Conservation (phyloP, 306 rosid genomes). For the Sphenostylis stenocarpa region DNA sequence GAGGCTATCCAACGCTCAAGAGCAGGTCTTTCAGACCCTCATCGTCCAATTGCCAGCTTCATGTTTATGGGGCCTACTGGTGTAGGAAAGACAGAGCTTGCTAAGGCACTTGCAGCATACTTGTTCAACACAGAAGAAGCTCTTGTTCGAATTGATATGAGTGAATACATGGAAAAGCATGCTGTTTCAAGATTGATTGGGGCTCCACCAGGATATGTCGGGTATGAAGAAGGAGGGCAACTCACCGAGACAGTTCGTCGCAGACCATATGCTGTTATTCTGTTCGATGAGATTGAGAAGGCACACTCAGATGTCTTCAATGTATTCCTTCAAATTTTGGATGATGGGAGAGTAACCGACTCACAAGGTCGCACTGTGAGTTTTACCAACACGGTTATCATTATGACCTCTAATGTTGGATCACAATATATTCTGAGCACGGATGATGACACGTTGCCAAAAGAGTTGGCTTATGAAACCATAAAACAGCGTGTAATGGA, state of each 20-base stretch:
- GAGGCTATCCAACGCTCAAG: conserved; percentile 96
- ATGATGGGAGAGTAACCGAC: conserved; percentile 91
- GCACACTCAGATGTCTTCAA: conserved; percentile 91
- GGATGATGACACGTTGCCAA: conserved; percentile 36
- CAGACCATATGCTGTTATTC: conserved; percentile 87
- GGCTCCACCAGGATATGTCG: conserved; percentile 99
- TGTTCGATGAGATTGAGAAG: conserved; percentile 96
- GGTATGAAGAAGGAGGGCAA: conserved; percentile 98
- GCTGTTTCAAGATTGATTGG: conserved; percentile 96
- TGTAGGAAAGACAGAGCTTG: conserved; percentile 96
- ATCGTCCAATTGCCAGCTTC: conserved; percentile 96
- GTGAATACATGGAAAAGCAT: conserved; percentile 98
- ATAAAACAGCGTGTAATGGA: conserved; percentile 91
- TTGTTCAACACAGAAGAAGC: conserved; percentile 97
- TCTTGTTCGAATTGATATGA: conserved; percentile 93
- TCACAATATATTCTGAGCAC: conserved; percentile 86
- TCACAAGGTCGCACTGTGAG: conserved; percentile 97
- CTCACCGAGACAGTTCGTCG: conserved; percentile 86
- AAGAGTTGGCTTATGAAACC: conserved; percentile 63
- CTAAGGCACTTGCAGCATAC: conserved; percentile 92
- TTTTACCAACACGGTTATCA: conserved; percentile 89
- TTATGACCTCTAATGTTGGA: conserved; percentile 98
- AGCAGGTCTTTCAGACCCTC: conserved; percentile 97
- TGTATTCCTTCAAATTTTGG: conserved; percentile 90
- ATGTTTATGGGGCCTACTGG: conserved; percentile 99